These are phyloP conservation scores for Hypomyces rosellus DNA, from an alignment of 2,329 filamentous ascomycete genomes.

Conservation along the genomic window DNA sequence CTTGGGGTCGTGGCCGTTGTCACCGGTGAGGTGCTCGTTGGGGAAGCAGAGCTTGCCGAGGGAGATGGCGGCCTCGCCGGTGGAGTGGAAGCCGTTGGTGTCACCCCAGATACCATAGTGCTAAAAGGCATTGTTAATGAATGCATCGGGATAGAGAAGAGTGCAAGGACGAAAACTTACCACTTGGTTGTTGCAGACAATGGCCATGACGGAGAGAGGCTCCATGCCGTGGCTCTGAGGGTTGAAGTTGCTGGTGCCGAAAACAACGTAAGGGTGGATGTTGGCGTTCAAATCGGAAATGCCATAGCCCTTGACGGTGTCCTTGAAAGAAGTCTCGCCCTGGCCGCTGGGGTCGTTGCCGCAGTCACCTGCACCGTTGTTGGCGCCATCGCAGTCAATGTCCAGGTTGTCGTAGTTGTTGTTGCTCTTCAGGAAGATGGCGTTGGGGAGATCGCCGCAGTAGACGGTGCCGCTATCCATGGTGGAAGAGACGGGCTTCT, in stretches of 20 bases:
- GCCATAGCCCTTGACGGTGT: slow-evolving; percentile 4
- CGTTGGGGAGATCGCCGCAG: slow-evolving; percentile 31
- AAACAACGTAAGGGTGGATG: slow-evolving; percentile 8
- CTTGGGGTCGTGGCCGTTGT: slow-evolving; percentile 43
- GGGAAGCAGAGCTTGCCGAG: slow-evolving; percentile 48
- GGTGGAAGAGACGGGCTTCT: slow-evolving; percentile 15
- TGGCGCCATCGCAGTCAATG: slow-evolving; percentile 10
- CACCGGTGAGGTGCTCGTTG: slow-evolving; percentile 36
- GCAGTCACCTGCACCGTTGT: slow-evolving; percentile 2
- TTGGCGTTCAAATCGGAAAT: slow-evolving; percentile 9
- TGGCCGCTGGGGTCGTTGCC: slow-evolving; percentile 8
- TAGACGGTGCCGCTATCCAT: slow-evolving; percentile 13
- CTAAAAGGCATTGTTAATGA: neutral
- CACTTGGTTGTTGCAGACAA: slow-evolving; percentile 9
- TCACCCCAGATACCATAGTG: slow-evolving; percentile 52
- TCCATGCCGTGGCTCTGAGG: slow-evolving; percentile 4
- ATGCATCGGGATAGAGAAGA: neutral
- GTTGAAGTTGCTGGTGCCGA: slow-evolving; percentile 1
- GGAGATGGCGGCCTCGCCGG: slow-evolving; percentile 45
- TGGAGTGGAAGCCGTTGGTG: slow-evolving; percentile 42
- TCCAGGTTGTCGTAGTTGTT: slow-evolving; percentile 11
- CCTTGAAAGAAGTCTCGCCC: slow-evolving; percentile 6
- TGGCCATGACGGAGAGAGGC: slow-evolving; percentile 6
- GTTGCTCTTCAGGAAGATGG: slow-evolving; percentile 19
- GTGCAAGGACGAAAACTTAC: neutral